phyloP scores from a whole-genome alignment of 1,284 basidiomycete genomes.

The Cryptococcus maquisensis region DNA sequence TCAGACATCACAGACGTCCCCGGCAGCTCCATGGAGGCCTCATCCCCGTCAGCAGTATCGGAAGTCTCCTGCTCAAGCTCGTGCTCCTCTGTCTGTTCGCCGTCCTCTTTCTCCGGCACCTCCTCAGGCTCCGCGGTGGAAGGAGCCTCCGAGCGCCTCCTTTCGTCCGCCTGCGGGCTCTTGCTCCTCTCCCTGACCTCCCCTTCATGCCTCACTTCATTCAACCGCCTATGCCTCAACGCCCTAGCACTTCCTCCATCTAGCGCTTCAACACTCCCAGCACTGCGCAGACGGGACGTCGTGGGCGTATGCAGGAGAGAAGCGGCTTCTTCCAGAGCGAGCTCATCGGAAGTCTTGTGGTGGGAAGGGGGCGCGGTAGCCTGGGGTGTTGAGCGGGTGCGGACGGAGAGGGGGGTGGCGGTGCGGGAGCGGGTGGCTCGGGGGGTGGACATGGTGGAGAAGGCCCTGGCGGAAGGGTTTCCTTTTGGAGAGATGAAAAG shows the following conservation, averaged over 20 bases:
- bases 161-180: neutral
- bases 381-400: conserved; percentile 6
- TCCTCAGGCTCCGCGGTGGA: neutral
- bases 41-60: neutral
- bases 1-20: neutral
- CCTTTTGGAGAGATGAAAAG: neutral
- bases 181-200: conserved; percentile 1
- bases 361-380: conserved; percentile 12
- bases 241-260: conserved; percentile 17
- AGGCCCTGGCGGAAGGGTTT: neutral
- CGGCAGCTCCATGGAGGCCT: neutral
- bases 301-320: conserved; percentile 15
- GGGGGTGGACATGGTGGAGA: conserved; percentile 10
- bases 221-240: conserved; percentile 14
- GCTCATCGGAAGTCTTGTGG: conserved; percentile 33
- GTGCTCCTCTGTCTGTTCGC: conserved; percentile 4
- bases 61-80: neutral
- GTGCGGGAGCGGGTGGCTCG: conserved; percentile 5
- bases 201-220: conserved; percentile 8
- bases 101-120: neutral
- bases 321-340: conserved; percentile 29
- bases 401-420: conserved; percentile 6
- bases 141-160: neutral
- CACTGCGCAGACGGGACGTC: neutral
- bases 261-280: neutral